Base-by-base conservation (phyloP, 2,329 filamentous ascomycete species). In the Fusarium tupiense region DNA sequence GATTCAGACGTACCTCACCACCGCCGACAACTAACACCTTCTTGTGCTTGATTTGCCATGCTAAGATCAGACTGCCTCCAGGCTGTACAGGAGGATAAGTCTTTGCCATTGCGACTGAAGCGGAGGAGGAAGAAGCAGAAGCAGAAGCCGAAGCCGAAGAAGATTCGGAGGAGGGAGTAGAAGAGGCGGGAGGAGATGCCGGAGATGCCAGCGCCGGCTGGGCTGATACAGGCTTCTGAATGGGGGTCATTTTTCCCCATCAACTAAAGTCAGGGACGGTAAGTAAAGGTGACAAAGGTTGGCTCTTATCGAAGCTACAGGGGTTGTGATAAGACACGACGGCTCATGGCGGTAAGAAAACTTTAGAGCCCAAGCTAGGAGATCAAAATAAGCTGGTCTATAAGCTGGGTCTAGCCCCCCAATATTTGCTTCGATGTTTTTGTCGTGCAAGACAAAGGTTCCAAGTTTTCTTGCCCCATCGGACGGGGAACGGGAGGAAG, bases 1-100 rank as follows among this genome's bases (percentile, higher is more conserved):
- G 60, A 74, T 61, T 60, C 58, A 50, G 38, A 73, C 89, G 76
- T 86, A 97, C 96, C 88, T 98, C 96, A 83, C 96, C 96, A 78
- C 96, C 96, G 74, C 96, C 96, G 13, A 99, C 91, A 9, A 99
- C 93, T n/a, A 99, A 86, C 22, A 98, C 92, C 74, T 91, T 91
- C 84, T 97, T 98, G 82, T 92, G 92, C 81, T 91, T 93, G 79
- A 98, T 92, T 85, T 98, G 96, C 95, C 96, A 99, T 80, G 96
- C 96, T 60, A 99, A 86, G 73, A 99, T 96, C 75, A 99, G 86
- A 71, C 96, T 98, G 67, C 95, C 96, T 59, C 96, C 96, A 64
- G 94, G 94, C 83, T 98, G 92, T 35, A 98, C 90, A 73, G 92
- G 87, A 65, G 95, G 94, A 80, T 93, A 98, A 58, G 88, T 82